These are phyloP conservation scores for Perkinsus olseni DNA, from an alignment of 169 alveolate genomes.

Conservation along the genomic window DNA sequence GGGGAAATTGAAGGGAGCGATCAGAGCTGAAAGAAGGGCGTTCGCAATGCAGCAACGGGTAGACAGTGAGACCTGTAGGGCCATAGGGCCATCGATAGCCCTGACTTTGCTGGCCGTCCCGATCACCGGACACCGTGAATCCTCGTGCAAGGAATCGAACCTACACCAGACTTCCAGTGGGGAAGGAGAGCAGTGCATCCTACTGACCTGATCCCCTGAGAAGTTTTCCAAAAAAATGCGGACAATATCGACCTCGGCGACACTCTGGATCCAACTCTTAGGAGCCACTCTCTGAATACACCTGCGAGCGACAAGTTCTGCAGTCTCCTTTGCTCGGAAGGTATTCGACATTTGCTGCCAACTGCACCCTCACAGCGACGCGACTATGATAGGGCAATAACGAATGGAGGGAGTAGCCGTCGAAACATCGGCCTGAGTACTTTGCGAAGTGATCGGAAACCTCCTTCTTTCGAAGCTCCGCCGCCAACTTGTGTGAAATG, in stretches of 20 bases:
- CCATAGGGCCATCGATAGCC: slow-evolving; percentile 78
- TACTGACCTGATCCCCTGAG: slow-evolving; percentile 55
- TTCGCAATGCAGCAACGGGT: not conserved
- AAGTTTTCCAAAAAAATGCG: slow-evolving; percentile 64
- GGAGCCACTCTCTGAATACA: slow-evolving; percentile 57
- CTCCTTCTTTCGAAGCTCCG: slow-evolving; percentile 42
- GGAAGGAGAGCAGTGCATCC: not conserved
- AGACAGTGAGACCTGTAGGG: not conserved
- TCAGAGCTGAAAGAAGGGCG: slow-evolving; percentile 44
- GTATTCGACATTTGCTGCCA: too few species aligned
- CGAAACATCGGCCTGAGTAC: too few species aligned
- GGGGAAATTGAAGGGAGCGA: slow-evolving; percentile 30
- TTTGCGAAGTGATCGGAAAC: slow-evolving; percentile 47
- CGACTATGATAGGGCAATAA: too few species aligned
- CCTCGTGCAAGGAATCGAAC: slow-evolving; percentile 51
- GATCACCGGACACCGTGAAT: slow-evolving; percentile 63
- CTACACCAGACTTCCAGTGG: not conserved
- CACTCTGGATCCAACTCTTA: slow-evolving; percentile 49
- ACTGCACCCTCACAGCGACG: too few species aligned
- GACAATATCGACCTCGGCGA: slow-evolving; percentile 62
- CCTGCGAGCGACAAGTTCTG: not conserved
- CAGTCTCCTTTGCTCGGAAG: too few species aligned
- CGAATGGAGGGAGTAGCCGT: too few species aligned
- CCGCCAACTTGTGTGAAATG: slow-evolving; percentile 51
- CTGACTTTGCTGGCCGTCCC: slow-evolving; percentile 51